Percentiles rank a stretch among this genome's conserved stretches.
These are phyloP conservation scores for Solanum corneliomulleri DNA, from an alignment of 257 asterid genomes.

Conservation along the genomic window DNA sequence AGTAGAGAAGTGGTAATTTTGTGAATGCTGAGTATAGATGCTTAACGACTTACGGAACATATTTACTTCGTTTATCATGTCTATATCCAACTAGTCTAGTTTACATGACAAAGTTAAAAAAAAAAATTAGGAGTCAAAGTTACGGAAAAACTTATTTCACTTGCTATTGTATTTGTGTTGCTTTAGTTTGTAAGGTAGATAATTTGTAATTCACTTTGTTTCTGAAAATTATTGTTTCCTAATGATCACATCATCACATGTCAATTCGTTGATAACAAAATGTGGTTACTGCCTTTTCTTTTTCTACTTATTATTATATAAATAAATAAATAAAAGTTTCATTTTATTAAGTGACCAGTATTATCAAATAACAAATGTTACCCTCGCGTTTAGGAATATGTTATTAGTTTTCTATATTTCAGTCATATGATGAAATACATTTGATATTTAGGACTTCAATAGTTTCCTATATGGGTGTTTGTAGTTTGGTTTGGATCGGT, in stretches of 20 bases:
- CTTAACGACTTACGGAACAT: not conserved
- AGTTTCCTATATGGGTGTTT: too few relatives aligned
- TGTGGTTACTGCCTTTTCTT: not conserved
- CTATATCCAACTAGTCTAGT: not conserved
- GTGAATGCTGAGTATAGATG: not conserved
- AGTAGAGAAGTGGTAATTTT: not conserved
- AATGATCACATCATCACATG: not conserved
- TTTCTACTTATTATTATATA: not conserved
- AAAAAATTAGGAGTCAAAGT: not conserved
- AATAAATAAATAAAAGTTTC: not conserved
- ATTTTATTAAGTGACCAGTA: not conserved
- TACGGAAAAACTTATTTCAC: not conserved
- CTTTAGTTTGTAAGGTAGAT: not conserved
- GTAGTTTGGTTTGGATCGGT: too few relatives aligned
- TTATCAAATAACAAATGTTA: not conserved
- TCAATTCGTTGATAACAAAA: not conserved
- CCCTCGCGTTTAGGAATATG: not conserved
- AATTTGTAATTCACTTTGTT: not conserved
- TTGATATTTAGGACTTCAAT: not conserved
- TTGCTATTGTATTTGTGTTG: not conserved
- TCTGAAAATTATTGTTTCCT: not conserved
- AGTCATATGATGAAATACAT: not conserved
- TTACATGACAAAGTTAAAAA: not conserved
- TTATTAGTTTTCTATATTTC: not conserved
- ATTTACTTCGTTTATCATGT: not conserved